A percentile compares a stretch with the other conserved stretches of the same genome.
phyloP scores from a whole-genome alignment of 1,284 basidiomycete species.

The Sparassis latifolia region DNA sequence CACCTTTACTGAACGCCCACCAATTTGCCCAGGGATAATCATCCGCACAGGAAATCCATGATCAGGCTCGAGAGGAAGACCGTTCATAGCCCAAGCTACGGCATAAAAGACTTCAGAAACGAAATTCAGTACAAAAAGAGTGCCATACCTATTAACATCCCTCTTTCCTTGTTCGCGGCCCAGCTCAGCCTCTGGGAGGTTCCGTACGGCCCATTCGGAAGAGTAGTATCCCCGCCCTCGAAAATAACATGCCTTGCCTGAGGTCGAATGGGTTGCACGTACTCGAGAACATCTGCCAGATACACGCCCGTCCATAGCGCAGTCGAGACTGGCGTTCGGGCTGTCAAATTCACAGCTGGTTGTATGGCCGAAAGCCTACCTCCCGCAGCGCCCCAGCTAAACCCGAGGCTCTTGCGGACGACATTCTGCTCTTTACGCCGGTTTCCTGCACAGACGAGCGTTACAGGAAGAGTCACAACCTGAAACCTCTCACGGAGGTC shows the following conservation, averaged over 20 bases:
- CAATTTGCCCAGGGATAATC: slow-evolving; percentile 62
- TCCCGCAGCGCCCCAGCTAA: slow-evolving; percentile 50
- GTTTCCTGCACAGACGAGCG: slow-evolving; percentile 66
- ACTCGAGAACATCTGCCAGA: slow-evolving; percentile 50
- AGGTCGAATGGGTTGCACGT: slow-evolving; percentile 36
- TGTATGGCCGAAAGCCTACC: slow-evolving; percentile 16
- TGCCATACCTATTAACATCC: slow-evolving; percentile 43
- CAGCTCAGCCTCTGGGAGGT: slow-evolving; percentile 50
- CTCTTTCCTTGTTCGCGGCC: slow-evolving; percentile 41
- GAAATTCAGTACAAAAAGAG: not conserved
- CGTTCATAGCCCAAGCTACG: slow-evolving; percentile 58
- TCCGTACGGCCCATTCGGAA: slow-evolving; percentile 65
- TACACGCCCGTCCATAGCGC: slow-evolving; percentile 65
- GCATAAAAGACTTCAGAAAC: not conserved
- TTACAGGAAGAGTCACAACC: slow-evolving; percentile 57
- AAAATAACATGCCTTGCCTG: slow-evolving; percentile 52
- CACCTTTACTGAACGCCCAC: slow-evolving; percentile 45
- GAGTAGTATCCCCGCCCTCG: slow-evolving; percentile 48
- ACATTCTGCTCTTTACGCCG: slow-evolving; percentile 66
- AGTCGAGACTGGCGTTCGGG: slow-evolving; percentile 36
- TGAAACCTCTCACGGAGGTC: slow-evolving; percentile 44
- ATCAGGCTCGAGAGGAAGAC: slow-evolving; percentile 51
- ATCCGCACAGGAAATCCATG: slow-evolving; percentile 62
- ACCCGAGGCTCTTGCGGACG: slow-evolving; percentile 56
- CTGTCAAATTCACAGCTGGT: too few species aligned